These are phyloP conservation scores for Leccinum boreale DNA, from an alignment of 768 basidiomycete genomes.

Conservation along the genomic window DNA sequence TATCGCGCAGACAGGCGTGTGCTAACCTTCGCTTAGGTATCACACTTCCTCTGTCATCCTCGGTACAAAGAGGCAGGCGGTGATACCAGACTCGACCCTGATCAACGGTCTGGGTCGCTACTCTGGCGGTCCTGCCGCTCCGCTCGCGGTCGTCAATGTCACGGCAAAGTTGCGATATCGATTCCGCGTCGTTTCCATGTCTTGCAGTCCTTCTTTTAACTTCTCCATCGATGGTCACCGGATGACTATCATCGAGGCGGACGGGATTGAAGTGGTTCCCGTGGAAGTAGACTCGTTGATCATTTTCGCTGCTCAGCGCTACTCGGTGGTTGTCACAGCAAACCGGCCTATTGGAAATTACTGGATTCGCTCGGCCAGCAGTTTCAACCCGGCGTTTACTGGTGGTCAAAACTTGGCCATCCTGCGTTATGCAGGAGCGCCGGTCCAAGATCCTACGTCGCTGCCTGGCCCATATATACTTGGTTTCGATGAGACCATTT, in stretches of 20 bases:
- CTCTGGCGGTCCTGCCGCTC: slow-evolving; percentile 35
- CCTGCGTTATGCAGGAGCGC: slow-evolving; percentile 47
- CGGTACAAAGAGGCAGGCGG: neutral
- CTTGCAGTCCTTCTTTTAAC: slow-evolving; percentile 43
- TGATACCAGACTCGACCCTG: slow-evolving; percentile 38
- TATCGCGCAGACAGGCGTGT: neutral
- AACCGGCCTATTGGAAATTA: slow-evolving; percentile 50
- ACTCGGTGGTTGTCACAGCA: slow-evolving; percentile 45
- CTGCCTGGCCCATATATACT: slow-evolving; percentile 22
- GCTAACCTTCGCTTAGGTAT: slow-evolving; percentile 31
- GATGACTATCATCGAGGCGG: slow-evolving; percentile 53
- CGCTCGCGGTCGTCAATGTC: slow-evolving; percentile 47
- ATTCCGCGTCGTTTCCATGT: slow-evolving; percentile 49
- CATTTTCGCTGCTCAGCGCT: slow-evolving; percentile 36
- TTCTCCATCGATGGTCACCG: slow-evolving; percentile 47
- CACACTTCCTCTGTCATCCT: slow-evolving; percentile 27
- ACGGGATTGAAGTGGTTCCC: slow-evolving; percentile 42
- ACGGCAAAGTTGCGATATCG: slow-evolving; percentile 42
- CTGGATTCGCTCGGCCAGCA: slow-evolving; percentile 46
- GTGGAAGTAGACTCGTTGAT: slow-evolving; percentile 39
- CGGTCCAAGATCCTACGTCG: slow-evolving; percentile 41
- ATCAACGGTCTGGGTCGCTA: slow-evolving; percentile 55
- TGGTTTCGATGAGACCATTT: slow-evolving; percentile 36
- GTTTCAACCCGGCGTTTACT: slow-evolving; percentile 24
- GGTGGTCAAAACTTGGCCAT: slow-evolving; percentile 48